phyloP scores from a whole-genome alignment of 148 eudicot genomes.

The Heliamphora exappendiculata region DNA sequence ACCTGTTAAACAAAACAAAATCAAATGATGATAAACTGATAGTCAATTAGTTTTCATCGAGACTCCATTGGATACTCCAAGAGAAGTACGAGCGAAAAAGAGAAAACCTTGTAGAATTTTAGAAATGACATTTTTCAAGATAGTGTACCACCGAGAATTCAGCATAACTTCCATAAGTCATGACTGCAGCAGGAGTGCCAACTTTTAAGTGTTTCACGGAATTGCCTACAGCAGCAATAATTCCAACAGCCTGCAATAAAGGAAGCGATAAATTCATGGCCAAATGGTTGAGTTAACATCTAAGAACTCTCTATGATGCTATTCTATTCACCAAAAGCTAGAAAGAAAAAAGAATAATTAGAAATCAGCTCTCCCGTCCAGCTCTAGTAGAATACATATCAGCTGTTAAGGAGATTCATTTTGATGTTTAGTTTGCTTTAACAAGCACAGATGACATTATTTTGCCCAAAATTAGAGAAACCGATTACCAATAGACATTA shows the following conservation, averaged over 20 bases:
- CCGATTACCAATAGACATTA: neutral
- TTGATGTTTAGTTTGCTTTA: too few species aligned
- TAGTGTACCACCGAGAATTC: slow-evolving; percentile 67
- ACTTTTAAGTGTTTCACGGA: slow-evolving; percentile 51
- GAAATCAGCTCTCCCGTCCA: neutral
- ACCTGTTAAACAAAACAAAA: slow-evolving; percentile 44
- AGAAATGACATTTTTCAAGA: slow-evolving; percentile 6
- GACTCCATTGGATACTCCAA: neutral
- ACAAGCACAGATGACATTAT: neutral
- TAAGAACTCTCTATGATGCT: neutral
- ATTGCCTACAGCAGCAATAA: slow-evolving; percentile 82
- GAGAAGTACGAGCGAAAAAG: slow-evolving; percentile 4
- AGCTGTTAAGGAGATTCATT: too few species aligned
- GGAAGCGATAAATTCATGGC: neutral
- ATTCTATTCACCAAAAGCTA: neutral
- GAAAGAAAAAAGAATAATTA: neutral
- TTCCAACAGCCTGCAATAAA: slow-evolving; percentile 76
- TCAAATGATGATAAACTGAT: neutral
- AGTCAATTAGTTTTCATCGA: neutral
- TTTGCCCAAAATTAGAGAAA: neutral
- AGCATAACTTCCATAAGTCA: slow-evolving; percentile 91
- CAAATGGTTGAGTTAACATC: neutral
- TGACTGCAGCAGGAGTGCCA: slow-evolving; percentile 85
- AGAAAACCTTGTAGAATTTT: neutral
- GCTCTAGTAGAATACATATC: neutral